A percentile compares a stretch with the other conserved stretches of the same genome.
phyloP scores from a whole-genome alignment of 768 basidiomycete species.

The Suillus ampliporus region DNA sequence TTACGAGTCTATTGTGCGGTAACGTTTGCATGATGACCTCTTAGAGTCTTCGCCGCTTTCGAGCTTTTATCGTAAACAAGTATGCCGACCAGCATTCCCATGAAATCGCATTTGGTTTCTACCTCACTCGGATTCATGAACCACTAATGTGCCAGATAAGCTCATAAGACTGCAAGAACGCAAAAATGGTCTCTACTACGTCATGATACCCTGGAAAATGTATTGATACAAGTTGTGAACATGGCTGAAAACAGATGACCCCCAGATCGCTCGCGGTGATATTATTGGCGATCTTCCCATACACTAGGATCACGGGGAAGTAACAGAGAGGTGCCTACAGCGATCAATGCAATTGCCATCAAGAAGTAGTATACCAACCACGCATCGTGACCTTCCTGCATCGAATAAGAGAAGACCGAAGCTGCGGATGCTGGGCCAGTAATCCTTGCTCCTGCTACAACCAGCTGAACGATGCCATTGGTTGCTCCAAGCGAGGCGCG shows the following conservation, averaged over 20 bases:
- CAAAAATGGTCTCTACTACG: not conserved
- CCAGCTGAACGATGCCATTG: not conserved
- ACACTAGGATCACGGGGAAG: constrained; percentile 1
- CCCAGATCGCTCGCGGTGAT: not conserved
- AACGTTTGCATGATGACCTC: no score
- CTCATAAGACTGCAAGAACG: not conserved
- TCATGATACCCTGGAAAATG: not conserved
- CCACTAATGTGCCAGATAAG: not conserved
- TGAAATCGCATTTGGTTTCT: no score
- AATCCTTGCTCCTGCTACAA: constrained; percentile 2
- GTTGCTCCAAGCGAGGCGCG: not conserved
- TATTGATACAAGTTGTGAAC: not conserved
- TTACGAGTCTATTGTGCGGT: no score
- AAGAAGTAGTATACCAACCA: not conserved
- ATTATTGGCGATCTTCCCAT: not conserved
- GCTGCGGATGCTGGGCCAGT: not conserved
- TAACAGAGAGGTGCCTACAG: not conserved
- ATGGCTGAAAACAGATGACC: not conserved
- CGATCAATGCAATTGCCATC: not conserved
- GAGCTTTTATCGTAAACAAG: not conserved
- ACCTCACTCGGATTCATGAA: not conserved
- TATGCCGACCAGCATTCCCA: no score
- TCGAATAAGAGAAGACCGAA: constrained; percentile 1
- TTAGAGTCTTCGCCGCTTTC: no score
- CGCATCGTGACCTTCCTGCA: not conserved